Evolutionary conservation across 1,284 basidiomycete species (phyloP), one percentile per base, ranked within the genome.

Genomic region (Malassezia psittaci): DNA sequence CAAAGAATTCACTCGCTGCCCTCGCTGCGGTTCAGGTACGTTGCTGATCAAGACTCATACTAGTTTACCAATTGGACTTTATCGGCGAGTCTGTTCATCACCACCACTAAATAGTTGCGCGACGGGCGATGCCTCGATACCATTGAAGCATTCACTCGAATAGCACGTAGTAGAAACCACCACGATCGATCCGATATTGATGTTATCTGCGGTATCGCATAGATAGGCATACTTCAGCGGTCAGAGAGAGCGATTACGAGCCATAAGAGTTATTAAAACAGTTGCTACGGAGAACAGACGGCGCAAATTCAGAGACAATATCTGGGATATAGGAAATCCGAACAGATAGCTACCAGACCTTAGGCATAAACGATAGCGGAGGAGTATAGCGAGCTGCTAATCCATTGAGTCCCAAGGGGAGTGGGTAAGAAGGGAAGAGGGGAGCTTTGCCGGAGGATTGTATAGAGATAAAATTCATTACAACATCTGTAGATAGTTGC

Each of bases 401-500:
- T 29, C 24, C 24, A 29, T 4, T 29, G 24, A 29, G 7, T 29
- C 24, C 24, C 24, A 43, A 32, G 32, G 41, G n/a, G 41, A 16
- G 32, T 43, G 11, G 13, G 41, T 24, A 21, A 39, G 8, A n/a
- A n/a, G 38, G 38, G 38, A 19, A 39, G 19, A 39, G 8, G 19
- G 38, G 38, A n/a, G 15, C 18, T 15, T 32, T 24, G 13, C 3
- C 41, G 32, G 21, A 29, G 24, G 7, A 29, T 29, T 29, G 24
- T 29, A 29, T 29, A 29, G 24, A 29, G n/a, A n/a, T n/a, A n/a
- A n/a, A 29, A 29, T 29, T 32, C 5, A 34, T 64, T 45, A 69
- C 9, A 69, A 57, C 34, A 68, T 54, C 52, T 64, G 67, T 56
- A 75, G 64, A 61, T 76, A 77, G 62, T 77, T 77, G 48, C 67